Evolutionary conservation across 768 basidiomycete genomes (phyloP), one percentile per base, ranked within the genome.

Genomic region (Leccinum incarnatum): DNA sequence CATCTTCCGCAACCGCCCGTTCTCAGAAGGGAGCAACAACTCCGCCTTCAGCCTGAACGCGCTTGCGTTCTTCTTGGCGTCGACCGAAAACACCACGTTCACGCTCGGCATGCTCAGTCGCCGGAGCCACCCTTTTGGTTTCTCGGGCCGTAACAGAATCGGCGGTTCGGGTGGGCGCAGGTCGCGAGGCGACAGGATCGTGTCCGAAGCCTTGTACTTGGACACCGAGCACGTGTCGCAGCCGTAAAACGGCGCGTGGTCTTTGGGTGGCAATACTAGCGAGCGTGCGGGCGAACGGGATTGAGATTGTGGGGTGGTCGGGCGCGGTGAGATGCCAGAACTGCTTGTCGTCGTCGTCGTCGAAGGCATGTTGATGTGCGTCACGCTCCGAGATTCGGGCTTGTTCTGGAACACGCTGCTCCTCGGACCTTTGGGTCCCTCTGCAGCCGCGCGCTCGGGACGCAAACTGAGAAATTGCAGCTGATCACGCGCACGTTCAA

Each of bases 61-160:
- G 58, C 82, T 83, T 32, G 72, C 71, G 21, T 79, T 84, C 74
- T 77, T 83, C 74, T 78, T 83, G 29, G 74, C 79, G 64, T 88
- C 87, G 25, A 82, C 73, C 6, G 79, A 80, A 66, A 90, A 85
- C 36, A 84, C 82, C 49, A 78, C 78, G 46, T 82, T 82, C n/a
- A 82, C 75, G 5, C 78, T 80, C 1, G 89, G 89, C 87, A 91
- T 89, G 64, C 90, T 91, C 58, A 92, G 69, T 55, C 89, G 77
- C 21, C 89, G 76, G 61, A 91, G 88, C 90, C 90, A 91, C 0
- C 87, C 82, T 57, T 81, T 87, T 9, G 84, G 77, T 11, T 86
- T 86, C 54, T 84, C 81, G 46, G 80, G 69, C 29, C 79, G 81
- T n/a, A 82, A 72, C 2, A 64, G 57, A 49, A 79, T 75, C 5